phyloP scores from a whole-genome alignment of 2,329 filamentous ascomycete genomes.

The Kalmusia sp. region DNA sequence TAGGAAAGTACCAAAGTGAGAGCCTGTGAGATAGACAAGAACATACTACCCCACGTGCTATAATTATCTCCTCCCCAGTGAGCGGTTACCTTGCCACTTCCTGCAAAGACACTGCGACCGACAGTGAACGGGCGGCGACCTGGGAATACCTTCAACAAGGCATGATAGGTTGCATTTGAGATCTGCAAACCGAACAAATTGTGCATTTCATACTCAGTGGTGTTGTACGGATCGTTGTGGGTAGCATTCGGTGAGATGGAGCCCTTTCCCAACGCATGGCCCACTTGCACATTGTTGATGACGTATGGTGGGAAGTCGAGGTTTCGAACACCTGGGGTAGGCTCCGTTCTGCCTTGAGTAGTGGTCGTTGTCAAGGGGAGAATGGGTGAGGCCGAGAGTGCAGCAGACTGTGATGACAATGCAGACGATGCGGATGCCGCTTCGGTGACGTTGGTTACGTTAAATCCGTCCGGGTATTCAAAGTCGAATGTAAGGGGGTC shows the following conservation, averaged over 20 bases:
- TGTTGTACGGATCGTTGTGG: slow-evolving; percentile 67
- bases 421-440: slow-evolving; percentile 63
- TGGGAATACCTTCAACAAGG: slow-evolving; percentile 67
- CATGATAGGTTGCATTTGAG: slow-evolving; percentile 58
- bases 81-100: slow-evolving; percentile 18
- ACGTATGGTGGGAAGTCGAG: slow-evolving; percentile 76
- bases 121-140: slow-evolving; percentile 11
- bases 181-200: slow-evolving; percentile 62
- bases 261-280: slow-evolving; percentile 66
- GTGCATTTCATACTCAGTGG: slow-evolving; percentile 77
- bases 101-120: slow-evolving; percentile 19
- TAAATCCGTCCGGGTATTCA: slow-evolving; percentile 71
- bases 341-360: slow-evolving; percentile 62
- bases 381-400: slow-evolving; percentile 37
- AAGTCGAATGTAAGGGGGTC: slow-evolving; percentile 65
- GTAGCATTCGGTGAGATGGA: slow-evolving; percentile 77
- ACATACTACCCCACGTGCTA: slow-evolving; percentile 73
- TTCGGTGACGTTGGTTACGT: slow-evolving; percentile 70
- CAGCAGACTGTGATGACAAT: slow-evolving; percentile 57
- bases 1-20: slow-evolving; percentile 64
- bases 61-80: slow-evolving; percentile 74
- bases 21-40: slow-evolving; percentile 75
- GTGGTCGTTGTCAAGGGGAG: slow-evolving; percentile 34
- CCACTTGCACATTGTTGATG: slow-evolving; percentile 74
- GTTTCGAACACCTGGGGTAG: slow-evolving; percentile 68